Evolutionary conservation across 2,329 filamentous ascomycete genomes (phyloP).

Genomic region (Exophiala lecanii-corni): DNA sequence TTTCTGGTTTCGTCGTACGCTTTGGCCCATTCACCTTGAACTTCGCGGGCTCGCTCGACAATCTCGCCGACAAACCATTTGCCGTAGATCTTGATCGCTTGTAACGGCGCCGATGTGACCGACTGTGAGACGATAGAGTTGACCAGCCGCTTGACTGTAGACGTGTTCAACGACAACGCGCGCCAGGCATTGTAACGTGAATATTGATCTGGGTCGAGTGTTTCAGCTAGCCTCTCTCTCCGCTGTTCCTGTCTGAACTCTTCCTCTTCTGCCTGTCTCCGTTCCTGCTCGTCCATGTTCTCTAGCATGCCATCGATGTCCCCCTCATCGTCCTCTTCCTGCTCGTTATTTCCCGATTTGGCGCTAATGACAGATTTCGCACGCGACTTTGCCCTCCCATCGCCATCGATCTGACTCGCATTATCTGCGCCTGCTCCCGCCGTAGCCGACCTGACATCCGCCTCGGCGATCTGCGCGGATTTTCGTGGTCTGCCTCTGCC

Average conservation of each 20-base stretch:
- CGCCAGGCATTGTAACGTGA: slow-evolving; percentile 23
- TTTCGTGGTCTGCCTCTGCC: slow-evolving; percentile 26
- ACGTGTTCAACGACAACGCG: slow-evolving; percentile 39
- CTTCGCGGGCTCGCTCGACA: slow-evolving; percentile 60
- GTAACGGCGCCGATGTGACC: slow-evolving; percentile 60
- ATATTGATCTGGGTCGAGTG: slow-evolving; percentile 20
- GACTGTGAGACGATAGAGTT: slow-evolving; percentile 65
- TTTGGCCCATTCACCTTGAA: slow-evolving; percentile 51
- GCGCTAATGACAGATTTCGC: slow-evolving; percentile 24
- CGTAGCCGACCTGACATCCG: slow-evolving; percentile 14
- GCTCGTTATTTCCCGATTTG: slow-evolving; percentile 21
- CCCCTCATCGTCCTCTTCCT: slow-evolving; percentile 27
- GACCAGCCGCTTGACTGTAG: slow-evolving; percentile 52
- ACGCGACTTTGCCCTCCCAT: slow-evolving; percentile 8
- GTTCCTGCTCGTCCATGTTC: slow-evolving; percentile 24
- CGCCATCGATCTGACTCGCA: slow-evolving; percentile 12
- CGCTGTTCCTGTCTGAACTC: slow-evolving; percentile 21
- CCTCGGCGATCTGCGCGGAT: slow-evolving; percentile 22
- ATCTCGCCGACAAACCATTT: slow-evolving; percentile 65
- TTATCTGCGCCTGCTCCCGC: slow-evolving; percentile 12
- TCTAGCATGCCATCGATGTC: slow-evolving; percentile 25
- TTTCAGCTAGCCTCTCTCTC: slow-evolving; percentile 18
- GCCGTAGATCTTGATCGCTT: slow-evolving; percentile 59
- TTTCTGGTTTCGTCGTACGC: slow-evolving; percentile 50
- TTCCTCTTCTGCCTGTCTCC: slow-evolving; percentile 22